Evolutionary conservation across 352 stramenopile genomes (phyloP), one percentile per base, ranked within the genome.

Genomic region (Globisporangium barbulae): DNA sequence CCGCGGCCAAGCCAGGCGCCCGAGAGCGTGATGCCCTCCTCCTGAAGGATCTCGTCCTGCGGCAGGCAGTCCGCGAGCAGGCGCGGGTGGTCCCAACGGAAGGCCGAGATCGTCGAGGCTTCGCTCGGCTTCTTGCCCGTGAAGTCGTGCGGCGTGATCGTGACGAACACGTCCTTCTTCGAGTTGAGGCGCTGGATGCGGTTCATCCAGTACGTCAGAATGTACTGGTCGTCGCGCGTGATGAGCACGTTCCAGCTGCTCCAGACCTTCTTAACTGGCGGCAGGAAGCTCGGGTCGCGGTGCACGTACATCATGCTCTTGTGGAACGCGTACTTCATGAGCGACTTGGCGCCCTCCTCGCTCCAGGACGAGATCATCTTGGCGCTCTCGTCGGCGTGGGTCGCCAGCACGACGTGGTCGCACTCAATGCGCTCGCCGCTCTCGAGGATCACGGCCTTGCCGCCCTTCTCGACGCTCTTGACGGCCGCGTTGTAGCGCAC

Each of bases 161-260:
- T 94, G 57, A 94, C 86, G 48, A 94, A 94, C 33, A 94, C 81
- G 61, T 92, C 74, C 69, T 93, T 89, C 71, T 89, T 90, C 71
- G 74, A 90, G 71, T 90, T 89, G 49, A 95, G 76, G 60, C 83
- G 80, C 73, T 95, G 86, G 65, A 95, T 93, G 60, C 86, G 84
- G 74, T 95, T 93, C 81, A 95, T 95, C 86, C 86, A 95, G 78
- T 95, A 95, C 55, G 86, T 95, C 25, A 95, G 55, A 42, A 95
- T 78, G 75, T 95, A 95, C 77, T 91, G 72, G 33, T 95, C 85
- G 67, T 88, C 75, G 55, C 87, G 72, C 39, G 83, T 92, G 69
- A 95, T 95, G 64, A 88, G 76, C 59, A 95, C 86, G 67, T 95
- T 95, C 86, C 86, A 95, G 59, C 69, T 83, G 72, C 77, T 89